Conservation (phyloP, 2,329 filamentous ascomycete species). For the Orbilia blumenaviensis region DNA sequence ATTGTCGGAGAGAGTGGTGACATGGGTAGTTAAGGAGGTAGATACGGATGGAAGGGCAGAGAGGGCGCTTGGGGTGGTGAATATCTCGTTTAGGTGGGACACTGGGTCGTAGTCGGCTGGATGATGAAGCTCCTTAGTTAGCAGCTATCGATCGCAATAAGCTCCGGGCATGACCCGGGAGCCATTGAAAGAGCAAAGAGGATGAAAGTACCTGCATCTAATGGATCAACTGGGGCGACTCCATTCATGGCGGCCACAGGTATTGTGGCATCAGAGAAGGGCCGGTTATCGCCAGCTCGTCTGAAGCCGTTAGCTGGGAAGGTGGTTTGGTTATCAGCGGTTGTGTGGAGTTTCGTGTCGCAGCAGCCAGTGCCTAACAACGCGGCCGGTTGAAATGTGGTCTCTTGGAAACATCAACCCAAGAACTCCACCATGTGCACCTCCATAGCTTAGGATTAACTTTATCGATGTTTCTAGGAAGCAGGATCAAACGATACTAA, state of each 20-base stretch:
- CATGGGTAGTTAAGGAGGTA: conserved; percentile 75
- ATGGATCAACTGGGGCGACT: conserved; percentile 53
- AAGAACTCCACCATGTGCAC: no score
- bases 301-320: neutral
- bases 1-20: conserved; percentile 81
- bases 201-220: conserved; percentile 47
- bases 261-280: conserved; percentile 53
- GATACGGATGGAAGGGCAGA: conserved; percentile 78
- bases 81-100: conserved; percentile 90
- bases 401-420: neutral
- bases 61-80: conserved; percentile 86
- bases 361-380: neutral
- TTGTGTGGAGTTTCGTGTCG: conserved; percentile 1
- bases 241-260: conserved; percentile 55
- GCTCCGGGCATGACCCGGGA: neutral
- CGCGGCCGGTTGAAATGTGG: neutral
- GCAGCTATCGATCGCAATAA: neutral
- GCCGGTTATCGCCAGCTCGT: conserved; percentile 36
- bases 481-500: no score
- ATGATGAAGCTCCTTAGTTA: neutral
- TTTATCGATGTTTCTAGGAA: no score
- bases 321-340: no score
- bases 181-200: neutral
- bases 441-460: no score
- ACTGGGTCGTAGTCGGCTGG: conserved; percentile 88